These are phyloP conservation scores for Hymenoscyphus infarciens DNA, from an alignment of 2,329 filamentous ascomycete species.

Conservation along the genomic window DNA sequence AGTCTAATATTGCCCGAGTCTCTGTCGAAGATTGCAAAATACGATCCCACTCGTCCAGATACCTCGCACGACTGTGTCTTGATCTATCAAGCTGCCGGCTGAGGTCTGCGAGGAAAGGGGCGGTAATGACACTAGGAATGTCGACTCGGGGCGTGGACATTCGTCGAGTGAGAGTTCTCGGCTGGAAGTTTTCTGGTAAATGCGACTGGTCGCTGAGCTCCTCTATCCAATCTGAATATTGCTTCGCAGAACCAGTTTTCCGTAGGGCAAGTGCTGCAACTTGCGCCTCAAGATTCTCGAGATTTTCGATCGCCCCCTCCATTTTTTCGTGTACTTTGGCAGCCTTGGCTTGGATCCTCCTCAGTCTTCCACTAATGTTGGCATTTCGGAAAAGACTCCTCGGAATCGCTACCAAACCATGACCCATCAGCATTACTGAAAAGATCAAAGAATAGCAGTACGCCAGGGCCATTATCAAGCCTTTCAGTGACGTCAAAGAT, in stretches of 20 bases:
- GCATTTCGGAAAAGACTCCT: conserved; percentile 76
- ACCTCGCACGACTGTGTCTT: conserved; percentile 77
- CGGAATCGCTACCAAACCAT: conserved; percentile 89
- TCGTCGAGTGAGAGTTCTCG: conserved; percentile 41
- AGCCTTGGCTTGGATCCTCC: conserved; percentile 72
- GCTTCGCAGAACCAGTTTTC: conserved; percentile 71
- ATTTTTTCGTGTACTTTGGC: conserved; percentile 82
- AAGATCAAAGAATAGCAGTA: conserved; percentile 91
- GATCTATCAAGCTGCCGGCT: conserved; percentile 79
- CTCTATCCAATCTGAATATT: conserved; percentile 93
- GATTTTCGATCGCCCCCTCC: conserved; percentile 73
- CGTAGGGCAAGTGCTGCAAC: conserved; percentile 74
- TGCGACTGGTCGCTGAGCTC: conserved; percentile 78
- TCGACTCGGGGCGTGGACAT: conserved; percentile 43
- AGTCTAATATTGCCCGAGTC: conserved; percentile 79
- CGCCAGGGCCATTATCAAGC: conserved; percentile 84
- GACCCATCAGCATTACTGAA: conserved; percentile 96
- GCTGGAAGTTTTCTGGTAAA: conserved; percentile 56
- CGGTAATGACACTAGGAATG: conserved; percentile 81
- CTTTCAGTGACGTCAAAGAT: conserved; percentile 70
- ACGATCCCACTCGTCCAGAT: conserved; percentile 79
- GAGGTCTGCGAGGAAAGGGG: conserved; percentile 87
- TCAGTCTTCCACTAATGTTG: conserved; percentile 69
- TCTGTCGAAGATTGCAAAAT: conserved; percentile 71
- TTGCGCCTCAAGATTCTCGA: conserved; percentile 79